Percentiles rank a stretch among this genome's conserved stretches.
phyloP scores from a whole-genome alignment of 2,329 filamentous ascomycete species.

The Ophiostoma angusticollis region DNA sequence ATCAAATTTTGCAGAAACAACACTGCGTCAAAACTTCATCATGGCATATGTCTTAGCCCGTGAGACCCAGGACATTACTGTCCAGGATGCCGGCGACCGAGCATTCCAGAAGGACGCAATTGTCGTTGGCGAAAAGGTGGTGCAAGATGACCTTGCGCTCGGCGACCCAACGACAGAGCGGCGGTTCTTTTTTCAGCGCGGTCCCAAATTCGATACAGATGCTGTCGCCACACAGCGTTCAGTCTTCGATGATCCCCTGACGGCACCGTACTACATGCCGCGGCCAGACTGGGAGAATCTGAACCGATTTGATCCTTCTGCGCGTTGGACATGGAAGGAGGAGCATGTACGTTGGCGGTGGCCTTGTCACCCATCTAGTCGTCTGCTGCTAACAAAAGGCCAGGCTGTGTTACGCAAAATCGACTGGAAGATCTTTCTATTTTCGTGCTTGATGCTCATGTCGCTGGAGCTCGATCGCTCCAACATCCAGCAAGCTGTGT shows the following conservation, averaged over 20 bases:
- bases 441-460: constrained; percentile 24
- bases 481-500: constrained; percentile 24
- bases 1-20: too few species aligned
- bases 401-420: constrained; percentile 16
- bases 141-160: not conserved
- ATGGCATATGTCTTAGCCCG: not conserved
- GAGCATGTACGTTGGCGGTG: constrained; percentile 1
- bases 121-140: not conserved
- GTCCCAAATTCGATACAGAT: not conserved
- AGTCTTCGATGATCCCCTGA: constrained; percentile 1
- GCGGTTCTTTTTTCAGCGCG: not conserved
- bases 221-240: constrained; percentile 3
- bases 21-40: too few species aligned
- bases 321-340: constrained; percentile 6
- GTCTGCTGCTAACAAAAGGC: too few species aligned
- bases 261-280: not conserved
- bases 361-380: too few species aligned
- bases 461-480: constrained; percentile 24
- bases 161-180: not conserved
- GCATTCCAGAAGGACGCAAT: too few species aligned
- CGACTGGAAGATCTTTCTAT: constrained; percentile 19
- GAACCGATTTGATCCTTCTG: constrained; percentile 4
- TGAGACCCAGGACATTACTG: not conserved
- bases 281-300: constrained; percentile 4
- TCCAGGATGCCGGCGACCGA: not conserved